phyloP scores from a whole-genome alignment of 2,329 filamentous ascomycete species.

The Aphanoascus verrucosus region DNA sequence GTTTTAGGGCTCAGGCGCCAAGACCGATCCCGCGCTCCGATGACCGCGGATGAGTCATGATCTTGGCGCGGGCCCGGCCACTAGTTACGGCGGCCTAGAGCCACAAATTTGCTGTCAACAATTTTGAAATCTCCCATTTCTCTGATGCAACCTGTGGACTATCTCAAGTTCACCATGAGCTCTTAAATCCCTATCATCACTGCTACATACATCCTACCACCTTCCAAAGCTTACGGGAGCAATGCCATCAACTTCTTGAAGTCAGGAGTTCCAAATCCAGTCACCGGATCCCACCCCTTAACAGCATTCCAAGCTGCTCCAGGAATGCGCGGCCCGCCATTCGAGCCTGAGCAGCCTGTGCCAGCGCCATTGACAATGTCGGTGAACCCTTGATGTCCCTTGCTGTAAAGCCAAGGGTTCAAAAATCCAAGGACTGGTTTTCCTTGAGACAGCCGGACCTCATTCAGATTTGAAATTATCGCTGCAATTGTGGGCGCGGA shows the following conservation, averaged over 20 bases:
- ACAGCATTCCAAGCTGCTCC: constrained; percentile 44
- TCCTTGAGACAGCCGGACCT: constrained; percentile 47
- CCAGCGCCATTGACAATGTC: constrained; percentile 39
- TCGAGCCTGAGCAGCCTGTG: constrained; percentile 1
- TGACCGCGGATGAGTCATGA: background rate
- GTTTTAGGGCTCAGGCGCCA: background rate
- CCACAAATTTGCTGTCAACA: too few species aligned
- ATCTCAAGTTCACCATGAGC: too few species aligned
- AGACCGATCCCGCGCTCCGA: background rate
- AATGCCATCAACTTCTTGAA: constrained; percentile 17
- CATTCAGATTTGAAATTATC: constrained; percentile 55
- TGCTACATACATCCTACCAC: too few species aligned
- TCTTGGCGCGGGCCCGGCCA: too few species aligned
- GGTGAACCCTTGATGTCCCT: constrained; percentile 36
- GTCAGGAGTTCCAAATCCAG: constrained; percentile 32
- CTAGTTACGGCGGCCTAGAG: too few species aligned
- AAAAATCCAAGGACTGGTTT: constrained; percentile 48
- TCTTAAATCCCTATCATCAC: too few species aligned
- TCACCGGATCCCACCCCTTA: constrained; percentile 42
- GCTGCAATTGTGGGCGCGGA: constrained; percentile 53
- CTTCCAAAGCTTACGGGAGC: constrained; percentile 4
- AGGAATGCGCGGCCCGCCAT: constrained; percentile 23
- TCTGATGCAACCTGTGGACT: too few species aligned
- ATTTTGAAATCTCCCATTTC: too few species aligned
- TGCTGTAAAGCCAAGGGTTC: constrained; percentile 50